A percentile compares a stretch with the other conserved stretches of the same genome.
These are phyloP conservation scores for Mycena indigotica DNA, from an alignment of 768 basidiomycete genomes.

Conservation along the genomic window DNA sequence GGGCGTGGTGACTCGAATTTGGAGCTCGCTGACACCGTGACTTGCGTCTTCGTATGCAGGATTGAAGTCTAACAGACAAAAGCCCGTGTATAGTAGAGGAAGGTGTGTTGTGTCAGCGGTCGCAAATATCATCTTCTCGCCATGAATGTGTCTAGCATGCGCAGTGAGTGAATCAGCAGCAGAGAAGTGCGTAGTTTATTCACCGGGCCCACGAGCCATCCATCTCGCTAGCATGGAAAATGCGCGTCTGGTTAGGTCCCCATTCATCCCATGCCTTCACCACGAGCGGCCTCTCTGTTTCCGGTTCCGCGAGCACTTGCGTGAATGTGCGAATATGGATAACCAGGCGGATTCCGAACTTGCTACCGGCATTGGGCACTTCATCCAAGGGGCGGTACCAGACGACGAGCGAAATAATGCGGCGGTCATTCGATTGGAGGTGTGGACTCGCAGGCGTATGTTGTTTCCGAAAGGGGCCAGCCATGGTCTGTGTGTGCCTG, in stretches of 20 bases:
- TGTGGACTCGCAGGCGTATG: neutral
- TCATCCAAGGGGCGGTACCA: neutral
- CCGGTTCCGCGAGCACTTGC: neutral
- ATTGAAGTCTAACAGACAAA: neutral
- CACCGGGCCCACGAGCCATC: too few species aligned
- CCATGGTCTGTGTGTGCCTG: neutral
- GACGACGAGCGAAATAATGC: neutral
- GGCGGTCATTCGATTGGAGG: neutral
- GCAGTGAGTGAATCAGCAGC: too few species aligned
- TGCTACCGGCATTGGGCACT: too few species aligned
- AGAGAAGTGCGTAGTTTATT: too few species aligned
- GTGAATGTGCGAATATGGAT: neutral
- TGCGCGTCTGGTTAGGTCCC: constrained; percentile 6
- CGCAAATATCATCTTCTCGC: neutral
- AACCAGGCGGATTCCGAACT: neutral
- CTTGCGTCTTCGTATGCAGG: too few species aligned
- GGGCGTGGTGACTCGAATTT: too few species aligned
- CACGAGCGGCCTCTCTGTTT: neutral
- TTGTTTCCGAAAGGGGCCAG: neutral
- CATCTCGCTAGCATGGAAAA: too few species aligned
- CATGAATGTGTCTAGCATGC: neutral
- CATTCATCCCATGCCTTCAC: constrained; percentile 10
- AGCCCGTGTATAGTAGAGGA: neutral
- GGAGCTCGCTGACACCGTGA: too few species aligned
- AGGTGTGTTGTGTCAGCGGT: too few species aligned